Evolutionary conservation across 805 yeast species (phyloP).

Genomic region (Metschnikowia borealis): DNA sequence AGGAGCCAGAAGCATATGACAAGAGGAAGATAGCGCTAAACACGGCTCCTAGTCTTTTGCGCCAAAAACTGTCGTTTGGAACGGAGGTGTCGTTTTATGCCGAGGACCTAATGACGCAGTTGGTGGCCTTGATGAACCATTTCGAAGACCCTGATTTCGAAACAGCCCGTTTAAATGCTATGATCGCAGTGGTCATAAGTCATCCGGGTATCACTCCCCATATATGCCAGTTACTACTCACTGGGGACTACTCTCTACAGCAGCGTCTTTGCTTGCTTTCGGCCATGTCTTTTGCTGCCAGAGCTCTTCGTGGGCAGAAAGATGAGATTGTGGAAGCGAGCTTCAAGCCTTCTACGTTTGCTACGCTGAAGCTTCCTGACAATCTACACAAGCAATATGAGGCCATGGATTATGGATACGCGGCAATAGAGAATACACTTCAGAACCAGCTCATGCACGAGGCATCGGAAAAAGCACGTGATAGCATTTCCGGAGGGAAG

Average conservation of each 20-base stretch:
- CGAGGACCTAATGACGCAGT: conserved; percentile 45
- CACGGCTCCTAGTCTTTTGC: conserved; percentile 54
- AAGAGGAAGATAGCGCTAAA: conserved; percentile 48
- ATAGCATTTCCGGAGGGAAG: conserved; percentile 36
- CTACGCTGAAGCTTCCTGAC: conserved; percentile 44
- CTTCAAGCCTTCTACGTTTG: conserved; percentile 24
- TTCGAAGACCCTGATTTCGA: conserved; percentile 60
- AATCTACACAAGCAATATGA: conserved; percentile 44
- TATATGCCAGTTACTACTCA: conserved; percentile 46
- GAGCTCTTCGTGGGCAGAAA: conserved; percentile 63
- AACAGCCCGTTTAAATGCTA: conserved; percentile 55
- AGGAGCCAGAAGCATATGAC: conserved; percentile 45
- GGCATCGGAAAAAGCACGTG: conserved; percentile 28
- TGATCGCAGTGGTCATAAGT: conserved; percentile 61
- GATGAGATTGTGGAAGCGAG: conserved; percentile 46
- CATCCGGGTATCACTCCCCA: conserved; percentile 42
- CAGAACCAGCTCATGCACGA: conserved; percentile 34
- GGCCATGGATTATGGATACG: conserved; percentile 19
- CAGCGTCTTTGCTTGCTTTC: conserved; percentile 69
- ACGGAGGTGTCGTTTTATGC: conserved; percentile 59
- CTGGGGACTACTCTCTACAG: conserved; percentile 79
- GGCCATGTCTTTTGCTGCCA: conserved; percentile 63
- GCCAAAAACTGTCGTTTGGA: conserved; percentile 59
- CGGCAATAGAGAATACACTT: conserved; percentile 17
- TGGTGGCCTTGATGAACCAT: conserved; percentile 54